Base-by-base conservation (phyloP, 768 basidiomycete genomes). In the Neoboletus subvelutipes region DNA sequence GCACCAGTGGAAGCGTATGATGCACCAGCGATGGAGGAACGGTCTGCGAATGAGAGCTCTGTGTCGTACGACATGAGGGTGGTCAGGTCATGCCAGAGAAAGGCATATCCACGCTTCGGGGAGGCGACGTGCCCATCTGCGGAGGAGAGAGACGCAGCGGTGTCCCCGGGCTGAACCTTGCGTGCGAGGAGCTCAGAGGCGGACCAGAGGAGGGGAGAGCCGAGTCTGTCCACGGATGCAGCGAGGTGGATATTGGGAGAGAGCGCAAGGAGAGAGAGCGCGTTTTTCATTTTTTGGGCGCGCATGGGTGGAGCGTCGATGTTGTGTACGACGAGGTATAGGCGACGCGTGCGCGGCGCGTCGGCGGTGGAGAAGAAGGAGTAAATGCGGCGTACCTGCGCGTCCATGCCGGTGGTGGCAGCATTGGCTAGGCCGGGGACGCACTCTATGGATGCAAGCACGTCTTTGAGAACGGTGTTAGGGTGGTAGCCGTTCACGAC, bases 71-170 rank as follows among this genome's bases (percentile, higher is more conserved):
- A 78, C 17, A 75, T 76, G 61, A 94, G 87, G 2, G 96, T 97
- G 4, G 94, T 92, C 24, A 93, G 71, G 71, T 96, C 92, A 72
- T 98, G 92, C 85, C 92, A 92, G 17, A 94, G 75, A 85, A 91
- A 93, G 1, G 83, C 73, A 67, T 83, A 88, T 10, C 87, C 87
- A 34, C 78, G 78, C 36, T 45, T 71, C 55, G 50, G 71, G 9
- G 69, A 54, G 45, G 46, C 2, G 8, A 50, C 15, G 11, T 51
- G 51, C 2, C 15, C 55, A 29, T 63, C 61, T 11, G 9, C 12
- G 0, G 51, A 42, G 37, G 50, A 40, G n/a, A 11, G 17, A n/a
- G 52, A 48, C 2, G 39, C 24, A 18, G 26, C 13, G 18, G 37
- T 5, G 31, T 70, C 55, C 3, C 22, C 31, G 1, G 57, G 45